Conservation (phyloP, 2,329 filamentous ascomycete species). For the Lasiodiplodia theobromae region DNA sequence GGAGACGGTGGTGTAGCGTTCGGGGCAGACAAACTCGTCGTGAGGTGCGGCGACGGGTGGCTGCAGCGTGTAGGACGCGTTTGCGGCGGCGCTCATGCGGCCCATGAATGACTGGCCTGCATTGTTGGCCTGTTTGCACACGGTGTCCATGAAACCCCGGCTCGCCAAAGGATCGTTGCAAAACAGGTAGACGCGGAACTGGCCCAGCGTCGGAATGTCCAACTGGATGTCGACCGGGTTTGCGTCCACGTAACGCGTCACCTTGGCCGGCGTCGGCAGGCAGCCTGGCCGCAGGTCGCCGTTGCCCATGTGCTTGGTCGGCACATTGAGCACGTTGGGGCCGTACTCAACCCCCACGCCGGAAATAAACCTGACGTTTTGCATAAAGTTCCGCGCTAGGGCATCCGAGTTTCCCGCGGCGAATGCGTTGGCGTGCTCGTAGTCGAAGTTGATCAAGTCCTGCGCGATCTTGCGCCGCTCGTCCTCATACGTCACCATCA, state of each 20-base stretch:
- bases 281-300: constrained; percentile 48
- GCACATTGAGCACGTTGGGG: constrained; percentile 68
- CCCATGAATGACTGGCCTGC: constrained; percentile 61
- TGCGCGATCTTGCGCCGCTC: constrained; percentile 53
- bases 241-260: constrained; percentile 76
- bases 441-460: constrained; percentile 54
- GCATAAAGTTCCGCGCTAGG: constrained; percentile 72
- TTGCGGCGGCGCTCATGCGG: constrained; percentile 65
- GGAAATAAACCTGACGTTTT: constrained; percentile 76
- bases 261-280: constrained; percentile 70
- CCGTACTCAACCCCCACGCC: constrained; percentile 74
- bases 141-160: constrained; percentile 64
- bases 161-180: constrained; percentile 64
- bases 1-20: constrained; percentile 73
- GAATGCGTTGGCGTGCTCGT: constrained; percentile 59
- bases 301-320: constrained; percentile 55
- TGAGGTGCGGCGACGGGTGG: constrained; percentile 64
- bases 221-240: constrained; percentile 80
- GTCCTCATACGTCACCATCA: constrained; percentile 50
- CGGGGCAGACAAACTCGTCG: constrained; percentile 71
- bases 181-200: constrained; percentile 79
- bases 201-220: constrained; percentile 78
- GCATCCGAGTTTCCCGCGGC: constrained; percentile 68
- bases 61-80: constrained; percentile 67
- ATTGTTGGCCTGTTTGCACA: constrained; percentile 64